Base-by-base conservation (phyloP, 805 yeast species). In the Myxozyma lipomycoides region DNA sequence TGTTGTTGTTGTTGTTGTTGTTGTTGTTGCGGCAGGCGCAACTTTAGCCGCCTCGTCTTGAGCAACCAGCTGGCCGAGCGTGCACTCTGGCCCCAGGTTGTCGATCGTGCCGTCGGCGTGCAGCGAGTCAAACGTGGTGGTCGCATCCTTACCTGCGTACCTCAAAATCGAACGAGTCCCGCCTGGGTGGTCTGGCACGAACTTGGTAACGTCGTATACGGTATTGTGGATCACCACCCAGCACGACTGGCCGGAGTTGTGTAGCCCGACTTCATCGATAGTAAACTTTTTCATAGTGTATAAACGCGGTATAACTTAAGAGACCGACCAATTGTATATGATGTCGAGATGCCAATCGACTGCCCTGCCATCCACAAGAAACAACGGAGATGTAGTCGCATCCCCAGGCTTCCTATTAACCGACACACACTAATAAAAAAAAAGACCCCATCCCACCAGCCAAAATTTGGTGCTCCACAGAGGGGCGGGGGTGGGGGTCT, bases 101-200 rank as follows among this genome's bases (percentile, higher is more conserved):
- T 61, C 60, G 23, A 62, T 64, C 23, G 64, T 62, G 39, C 64
- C 58, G 1, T 49, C 50, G 17, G 59, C 43, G 45, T 68, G 70
- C 19, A 66, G 69, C 4, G 58, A 43, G 36, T 59, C 63, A 37
- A 64, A 64, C 21, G 64, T 67, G 19, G 52, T 49, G 25, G 78
- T 70, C 3, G 78, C 82, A 61, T 78, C 79, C 48, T 69, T 68
- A 21, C 82, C 83, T 5, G 79, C 81, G 56, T 68, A 69, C 30
- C 65, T 67, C 47, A 76, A 60, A 34, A 78, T 70, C 17, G 75
- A 70, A 12, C 61, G 56, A 41, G 60, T 63, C n/a, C 83, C 83
- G 21, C 83, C 83, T 1, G 83, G 83, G 30, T 65, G 63, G 32
- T 51, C 50, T 12, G 51, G 52, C 10, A 70, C 51, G 46, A 66